Evolutionary conservation across 768 basidiomycete species (phyloP).

Genomic region (Mrakia blollopis): DNA sequence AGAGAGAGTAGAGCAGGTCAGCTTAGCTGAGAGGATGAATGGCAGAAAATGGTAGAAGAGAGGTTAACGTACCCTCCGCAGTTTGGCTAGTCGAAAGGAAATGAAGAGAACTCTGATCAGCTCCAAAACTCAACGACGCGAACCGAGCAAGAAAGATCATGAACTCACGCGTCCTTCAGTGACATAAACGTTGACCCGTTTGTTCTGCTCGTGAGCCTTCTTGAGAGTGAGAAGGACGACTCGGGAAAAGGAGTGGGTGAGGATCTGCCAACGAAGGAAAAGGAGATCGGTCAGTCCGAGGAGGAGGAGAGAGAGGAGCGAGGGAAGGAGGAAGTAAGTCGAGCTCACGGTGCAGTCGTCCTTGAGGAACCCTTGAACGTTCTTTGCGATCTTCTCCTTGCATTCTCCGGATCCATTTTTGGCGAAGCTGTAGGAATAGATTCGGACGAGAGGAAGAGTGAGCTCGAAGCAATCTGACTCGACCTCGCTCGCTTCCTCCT

Average conservation of each 20-base stretch:
- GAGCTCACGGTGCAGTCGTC: slow-evolving; percentile 66
- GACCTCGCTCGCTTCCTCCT: slow-evolving; percentile 62
- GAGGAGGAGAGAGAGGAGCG: neutral
- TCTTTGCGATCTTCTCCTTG: slow-evolving; percentile 79
- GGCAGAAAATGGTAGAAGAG: slow-evolving; percentile 22
- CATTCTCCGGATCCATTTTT: slow-evolving; percentile 61
- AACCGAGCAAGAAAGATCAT: neutral
- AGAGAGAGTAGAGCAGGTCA: neutral
- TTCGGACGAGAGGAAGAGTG: neutral
- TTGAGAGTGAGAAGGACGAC: slow-evolving; percentile 91
- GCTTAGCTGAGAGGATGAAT: neutral
- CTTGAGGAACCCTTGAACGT: slow-evolving; percentile 86
- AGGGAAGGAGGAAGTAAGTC: slow-evolving; percentile 6
- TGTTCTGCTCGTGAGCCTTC: slow-evolving; percentile 73
- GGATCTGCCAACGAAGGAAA: slow-evolving; percentile 58
- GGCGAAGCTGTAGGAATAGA: slow-evolving; percentile 22
- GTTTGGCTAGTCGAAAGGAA: neutral
- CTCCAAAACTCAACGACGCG: slow-evolving; percentile 39
- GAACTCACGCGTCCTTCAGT: slow-evolving; percentile 48
- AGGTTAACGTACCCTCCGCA: slow-evolving; percentile 56
- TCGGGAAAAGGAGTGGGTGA: slow-evolving; percentile 94
- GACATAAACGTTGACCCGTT: slow-evolving; percentile 94
- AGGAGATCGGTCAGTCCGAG: slow-evolving; percentile 13
- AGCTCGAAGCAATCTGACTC: neutral
- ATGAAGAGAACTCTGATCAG: slow-evolving; percentile 65